A percentile compares a stretch with the other conserved stretches of the same genome.
These are phyloP conservation scores for Cystobasidium tubakii DNA, from an alignment of 768 basidiomycete genomes.

Conservation along the genomic window DNA sequence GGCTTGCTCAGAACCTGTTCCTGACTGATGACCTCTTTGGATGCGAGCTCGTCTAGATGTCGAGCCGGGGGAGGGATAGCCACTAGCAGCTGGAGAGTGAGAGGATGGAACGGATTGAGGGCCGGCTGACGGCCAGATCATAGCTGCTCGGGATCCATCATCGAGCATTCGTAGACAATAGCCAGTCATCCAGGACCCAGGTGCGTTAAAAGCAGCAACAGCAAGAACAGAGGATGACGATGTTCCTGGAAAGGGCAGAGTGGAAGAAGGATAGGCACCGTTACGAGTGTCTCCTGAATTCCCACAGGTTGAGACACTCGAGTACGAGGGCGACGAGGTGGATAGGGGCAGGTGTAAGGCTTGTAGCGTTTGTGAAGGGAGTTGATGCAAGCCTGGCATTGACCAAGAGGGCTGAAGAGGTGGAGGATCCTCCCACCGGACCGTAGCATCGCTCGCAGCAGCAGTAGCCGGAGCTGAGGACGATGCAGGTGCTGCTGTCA, in stretches of 20 bases:
- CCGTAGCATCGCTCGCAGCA: not conserved
- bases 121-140: not conserved
- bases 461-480: not conserved
- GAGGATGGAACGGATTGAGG: not conserved
- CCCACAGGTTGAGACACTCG: not conserved
- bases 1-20: not conserved
- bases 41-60: not conserved
- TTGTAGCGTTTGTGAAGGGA: not conserved
- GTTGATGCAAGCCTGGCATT: not conserved
- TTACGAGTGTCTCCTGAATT: not conserved
- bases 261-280: not conserved
- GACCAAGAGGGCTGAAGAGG: not conserved
- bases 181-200: not conserved
- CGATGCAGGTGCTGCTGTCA: not conserved
- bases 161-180: not conserved
- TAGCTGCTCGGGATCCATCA: not conserved
- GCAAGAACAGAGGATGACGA: not conserved
- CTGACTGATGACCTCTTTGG: not conserved
- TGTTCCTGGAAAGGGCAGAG: not conserved
- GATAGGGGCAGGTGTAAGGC: not conserved
- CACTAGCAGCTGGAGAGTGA: not conserved
- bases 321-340: not conserved
- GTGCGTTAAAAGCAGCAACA: not conserved
- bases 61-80: not conserved
- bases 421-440: not conserved